These are phyloP conservation scores for Uncinocarpus reesii DNA, from an alignment of 2,329 filamentous ascomycete genomes.

Conservation along the genomic window DNA sequence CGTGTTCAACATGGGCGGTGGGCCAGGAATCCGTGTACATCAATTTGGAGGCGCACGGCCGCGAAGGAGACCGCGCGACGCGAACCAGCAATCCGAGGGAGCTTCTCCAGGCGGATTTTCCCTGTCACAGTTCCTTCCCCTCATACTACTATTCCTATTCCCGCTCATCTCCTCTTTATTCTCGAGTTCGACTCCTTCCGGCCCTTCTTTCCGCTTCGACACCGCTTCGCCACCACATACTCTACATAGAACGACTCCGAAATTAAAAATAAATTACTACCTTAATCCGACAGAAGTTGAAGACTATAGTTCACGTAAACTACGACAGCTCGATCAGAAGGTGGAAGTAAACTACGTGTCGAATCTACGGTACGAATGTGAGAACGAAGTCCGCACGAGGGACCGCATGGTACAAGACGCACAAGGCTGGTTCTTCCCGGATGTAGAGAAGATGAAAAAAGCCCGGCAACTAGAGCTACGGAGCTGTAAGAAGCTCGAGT, in stretches of 20 bases:
- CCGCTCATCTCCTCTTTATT: constrained; percentile 75
- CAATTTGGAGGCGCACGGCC: constrained; percentile 80
- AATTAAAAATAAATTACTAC: constrained; percentile 70
- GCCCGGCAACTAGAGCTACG: constrained; percentile 54
- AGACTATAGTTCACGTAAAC: constrained; percentile 57
- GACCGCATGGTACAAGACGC: constrained; percentile 64
- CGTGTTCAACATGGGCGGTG: constrained; percentile 88
- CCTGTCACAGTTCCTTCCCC: constrained; percentile 68
- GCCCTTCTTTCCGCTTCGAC: constrained; percentile 70
- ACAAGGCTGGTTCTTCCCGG: constrained; percentile 76
- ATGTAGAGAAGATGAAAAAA: constrained; percentile 65
- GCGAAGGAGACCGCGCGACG: constrained; percentile 61
- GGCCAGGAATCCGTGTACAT: constrained; percentile 84
- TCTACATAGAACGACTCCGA: constrained; percentile 58
- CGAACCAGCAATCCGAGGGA: constrained; percentile 43
- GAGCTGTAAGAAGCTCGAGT: constrained; percentile 47
- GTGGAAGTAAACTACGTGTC: constrained; percentile 67
- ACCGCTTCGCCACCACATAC: constrained; percentile 60
- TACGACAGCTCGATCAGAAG: constrained; percentile 62
- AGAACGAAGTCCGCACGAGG: constrained; percentile 57
- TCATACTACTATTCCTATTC: constrained; percentile 79
- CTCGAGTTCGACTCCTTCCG: constrained; percentile 44
- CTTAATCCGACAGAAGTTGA: constrained; percentile 69
- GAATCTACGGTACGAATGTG: constrained; percentile 59
- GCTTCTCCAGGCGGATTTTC: constrained; percentile 42